These are phyloP conservation scores for Novakomyces olei DNA, from an alignment of 805 yeast species.

Conservation along the genomic window DNA sequence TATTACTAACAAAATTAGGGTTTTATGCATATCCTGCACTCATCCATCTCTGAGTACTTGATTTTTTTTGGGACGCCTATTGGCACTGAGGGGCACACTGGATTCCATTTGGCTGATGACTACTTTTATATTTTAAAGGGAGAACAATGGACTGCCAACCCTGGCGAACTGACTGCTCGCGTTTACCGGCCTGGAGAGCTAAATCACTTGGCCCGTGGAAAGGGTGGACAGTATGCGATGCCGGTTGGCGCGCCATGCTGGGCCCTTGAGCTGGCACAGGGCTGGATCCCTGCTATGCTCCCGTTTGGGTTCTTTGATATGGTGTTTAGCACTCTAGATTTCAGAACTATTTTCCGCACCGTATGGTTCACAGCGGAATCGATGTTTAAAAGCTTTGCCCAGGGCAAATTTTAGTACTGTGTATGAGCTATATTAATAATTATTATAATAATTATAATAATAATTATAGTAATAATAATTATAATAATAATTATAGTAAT, in stretches of 20 bases:
- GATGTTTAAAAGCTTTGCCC: constrained; percentile 43
- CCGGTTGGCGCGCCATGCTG: constrained; percentile 40
- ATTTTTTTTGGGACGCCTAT: constrained; percentile 83
- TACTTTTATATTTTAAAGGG: constrained; percentile 81
- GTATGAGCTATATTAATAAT: too few species aligned
- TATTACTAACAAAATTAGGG: constrained; percentile 12
- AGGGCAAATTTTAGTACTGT: constrained; percentile 63
- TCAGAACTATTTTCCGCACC: constrained; percentile 45
- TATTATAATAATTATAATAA: too few species aligned
- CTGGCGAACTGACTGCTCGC: constrained; percentile 1
- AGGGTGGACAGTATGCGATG: constrained; percentile 69
- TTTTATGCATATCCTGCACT: constrained; percentile 82
- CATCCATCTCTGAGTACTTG: constrained; percentile 78
- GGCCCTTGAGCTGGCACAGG: constrained; percentile 92
- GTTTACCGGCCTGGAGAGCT: constrained; percentile 69
- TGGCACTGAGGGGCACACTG: constrained; percentile 93
- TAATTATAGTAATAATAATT: too few species aligned
- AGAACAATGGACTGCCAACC: constrained; percentile 35
- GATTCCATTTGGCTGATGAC: constrained; percentile 92
- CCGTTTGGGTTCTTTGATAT: constrained; percentile 85
- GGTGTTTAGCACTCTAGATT: constrained; percentile 58
- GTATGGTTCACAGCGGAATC: constrained; percentile 52
- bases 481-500: too few species aligned
- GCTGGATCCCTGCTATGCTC: constrained; percentile 90
- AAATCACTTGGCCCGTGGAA: constrained; percentile 56